Evolutionary conservation across 108 stramenopile genomes (phyloP), one percentile per base, ranked within the genome.

Genomic region (Mediolabrus comicus): DNA sequence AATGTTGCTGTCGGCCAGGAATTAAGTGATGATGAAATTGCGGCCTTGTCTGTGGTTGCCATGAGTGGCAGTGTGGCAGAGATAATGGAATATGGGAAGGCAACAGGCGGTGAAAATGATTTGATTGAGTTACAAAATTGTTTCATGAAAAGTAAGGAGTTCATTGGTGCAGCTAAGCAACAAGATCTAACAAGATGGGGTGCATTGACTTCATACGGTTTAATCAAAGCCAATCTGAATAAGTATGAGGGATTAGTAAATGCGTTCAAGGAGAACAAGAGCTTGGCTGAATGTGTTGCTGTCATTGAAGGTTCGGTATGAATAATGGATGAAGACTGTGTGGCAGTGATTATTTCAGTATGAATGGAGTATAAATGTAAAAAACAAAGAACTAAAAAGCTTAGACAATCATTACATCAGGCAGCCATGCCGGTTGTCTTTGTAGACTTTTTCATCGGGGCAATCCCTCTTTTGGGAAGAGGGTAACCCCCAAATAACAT

Each of bases 131-230:
- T 95, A 60, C 82, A 92, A 41, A 65, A 59, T 66, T 67, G 90
- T 24, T 90, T 92, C 71, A 76, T 86, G 3, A 67, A 77, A 30
- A 77, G 84, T 25, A 56, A 82, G 67, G 83, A 88, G 17, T 95
- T 95, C 71, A 75, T 92, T 41, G 93, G 93, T 16, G 89, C 90
- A n/a, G 78, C 85, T 41, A 86, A 88, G 39, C 93, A 95, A 65
- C 93, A 95, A 77, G 91, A 90, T 28, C 52, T 95, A 69, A 95
- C 93, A 19, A 78, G 93, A 59, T 95, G 93, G 93, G 93, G 90
- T 16, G 93, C 93, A 16, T 61, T 92, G 26, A 83, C 86, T 30
- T 73, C 86, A 0, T 90, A 79, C 67, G 51, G 64, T 8, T 56
- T 92, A 56, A 67, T 95, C 28, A 86, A 79, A 25, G 63, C 55